These are phyloP conservation scores for Cymbopogon flexuosus DNA, from an alignment of 202 grass and related monocot genomes.

Conservation along the genomic window DNA sequence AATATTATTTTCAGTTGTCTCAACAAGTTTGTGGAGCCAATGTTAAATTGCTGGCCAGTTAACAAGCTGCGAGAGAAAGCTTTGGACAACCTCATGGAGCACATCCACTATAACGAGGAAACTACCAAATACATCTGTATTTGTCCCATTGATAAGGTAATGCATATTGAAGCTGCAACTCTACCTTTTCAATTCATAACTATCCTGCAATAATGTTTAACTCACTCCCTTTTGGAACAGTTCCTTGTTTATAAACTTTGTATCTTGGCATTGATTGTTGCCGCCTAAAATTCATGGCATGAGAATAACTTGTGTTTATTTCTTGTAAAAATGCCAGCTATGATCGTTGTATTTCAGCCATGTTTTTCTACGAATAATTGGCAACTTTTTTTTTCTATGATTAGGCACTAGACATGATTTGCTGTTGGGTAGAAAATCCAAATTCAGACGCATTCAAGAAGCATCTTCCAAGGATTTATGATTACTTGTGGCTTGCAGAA, in stretches of 20 bases:
- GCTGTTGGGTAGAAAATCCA: neutral
- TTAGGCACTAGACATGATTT: constrained; percentile 1
- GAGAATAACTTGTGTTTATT: neutral
- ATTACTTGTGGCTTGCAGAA: too few species aligned
- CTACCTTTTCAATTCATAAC: neutral
- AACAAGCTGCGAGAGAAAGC: constrained; percentile 12
- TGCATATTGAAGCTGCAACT: too few species aligned
- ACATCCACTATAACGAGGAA: too few species aligned
- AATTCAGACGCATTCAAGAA: constrained; percentile 7
- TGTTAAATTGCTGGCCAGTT: constrained; percentile 12
- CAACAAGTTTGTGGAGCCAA: constrained; percentile 28
- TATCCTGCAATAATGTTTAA: neutral
- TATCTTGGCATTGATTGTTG: neutral
- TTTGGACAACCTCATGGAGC: neutral
- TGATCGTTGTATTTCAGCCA: neutral
- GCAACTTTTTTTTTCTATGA: neutral
- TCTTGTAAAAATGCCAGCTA: neutral
- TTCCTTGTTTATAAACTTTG: constrained; percentile 2
- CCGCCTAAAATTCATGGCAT: neutral
- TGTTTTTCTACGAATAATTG: neutral
- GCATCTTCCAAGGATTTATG: too few species aligned
- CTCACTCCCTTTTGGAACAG: neutral
- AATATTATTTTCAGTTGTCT: neutral
- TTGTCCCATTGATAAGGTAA: too few species aligned
- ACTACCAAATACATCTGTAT: too few species aligned